Percentiles rank a stretch among this genome's conserved stretches.
phyloP scores from a whole-genome alignment of 2,329 filamentous ascomycete species.

The Scedosporium minutisporum region DNA sequence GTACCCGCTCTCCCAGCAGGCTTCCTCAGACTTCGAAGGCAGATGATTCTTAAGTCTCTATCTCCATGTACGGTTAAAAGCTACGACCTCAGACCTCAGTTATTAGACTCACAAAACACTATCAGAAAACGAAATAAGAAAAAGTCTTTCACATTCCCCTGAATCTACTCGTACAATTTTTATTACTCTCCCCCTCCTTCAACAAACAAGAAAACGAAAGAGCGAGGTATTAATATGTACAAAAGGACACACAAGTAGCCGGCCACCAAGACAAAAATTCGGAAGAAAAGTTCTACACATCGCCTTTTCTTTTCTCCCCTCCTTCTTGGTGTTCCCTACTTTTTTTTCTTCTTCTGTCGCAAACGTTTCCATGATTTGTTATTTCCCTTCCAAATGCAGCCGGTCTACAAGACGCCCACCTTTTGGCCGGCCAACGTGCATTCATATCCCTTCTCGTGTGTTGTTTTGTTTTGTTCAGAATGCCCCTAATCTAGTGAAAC shows the following conservation, averaged over 20 bases:
- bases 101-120: too few species aligned
- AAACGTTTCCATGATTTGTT: not conserved
- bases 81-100: too few species aligned
- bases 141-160: not conserved
- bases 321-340: too few species aligned
- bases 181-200: slow-evolving; percentile 1
- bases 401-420: not conserved
- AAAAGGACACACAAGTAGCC: not conserved
- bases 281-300: too few species aligned
- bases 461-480: not conserved
- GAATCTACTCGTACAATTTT: slow-evolving; percentile 1
- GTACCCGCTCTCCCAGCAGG: too few species aligned
- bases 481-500: not conserved
- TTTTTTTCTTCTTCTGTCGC: not conserved
- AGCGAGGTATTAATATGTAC: slow-evolving; percentile 3
- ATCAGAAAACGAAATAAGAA: too few species aligned
- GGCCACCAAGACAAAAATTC: not conserved
- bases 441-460: not conserved
- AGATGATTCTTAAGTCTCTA: too few species aligned
- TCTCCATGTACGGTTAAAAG: too few species aligned
- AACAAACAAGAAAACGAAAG: not conserved
- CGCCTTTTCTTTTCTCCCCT: too few species aligned
- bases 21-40: too few species aligned
- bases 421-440: slow-evolving; percentile 1
- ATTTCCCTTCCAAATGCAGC: not conserved